These are phyloP conservation scores for Globisporangium nunn DNA, from an alignment of 352 stramenopile species.

Conservation along the genomic window DNA sequence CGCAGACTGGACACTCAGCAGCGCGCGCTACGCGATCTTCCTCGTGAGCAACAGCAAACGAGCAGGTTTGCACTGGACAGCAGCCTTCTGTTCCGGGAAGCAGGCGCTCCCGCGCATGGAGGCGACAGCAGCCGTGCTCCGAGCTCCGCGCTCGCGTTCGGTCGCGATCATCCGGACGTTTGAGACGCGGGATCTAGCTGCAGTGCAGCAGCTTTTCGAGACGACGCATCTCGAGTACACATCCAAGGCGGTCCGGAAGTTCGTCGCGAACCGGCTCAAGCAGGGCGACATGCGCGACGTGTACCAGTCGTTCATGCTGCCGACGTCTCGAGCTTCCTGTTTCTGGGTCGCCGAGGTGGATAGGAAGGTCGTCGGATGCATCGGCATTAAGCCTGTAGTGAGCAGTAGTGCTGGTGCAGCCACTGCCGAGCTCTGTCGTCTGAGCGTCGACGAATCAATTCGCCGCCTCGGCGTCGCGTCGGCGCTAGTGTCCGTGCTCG, in stretches of 20 bases:
- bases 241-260: slow-evolving; percentile 61
- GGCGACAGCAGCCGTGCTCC: slow-evolving; percentile 3
- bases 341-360: slow-evolving; percentile 58
- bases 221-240: slow-evolving; percentile 49
- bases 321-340: not conserved
- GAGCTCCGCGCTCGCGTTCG: not conserved
- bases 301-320: slow-evolving; percentile 25
- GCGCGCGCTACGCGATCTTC: slow-evolving; percentile 60
- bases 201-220: slow-evolving; percentile 53
- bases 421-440: slow-evolving; percentile 46
- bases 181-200: slow-evolving; percentile 26
- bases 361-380: slow-evolving; percentile 40
- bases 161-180: slow-evolving; percentile 44
- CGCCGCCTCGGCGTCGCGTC: slow-evolving; percentile 44
- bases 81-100: slow-evolving; percentile 17
- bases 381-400: slow-evolving; percentile 39
- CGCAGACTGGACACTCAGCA: slow-evolving; percentile 55
- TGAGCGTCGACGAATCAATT: slow-evolving; percentile 35
- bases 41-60: slow-evolving; percentile 28
- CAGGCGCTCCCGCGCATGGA: slow-evolving; percentile 18
- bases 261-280: slow-evolving; percentile 50
- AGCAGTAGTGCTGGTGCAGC: not conserved
- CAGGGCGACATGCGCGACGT: slow-evolving; percentile 54
- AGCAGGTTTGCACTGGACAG: slow-evolving; percentile 21
- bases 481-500: slow-evolving; percentile 32